Conservation (phyloP, 2,329 filamentous ascomycete species). For the Penicillium palitans region DNA sequence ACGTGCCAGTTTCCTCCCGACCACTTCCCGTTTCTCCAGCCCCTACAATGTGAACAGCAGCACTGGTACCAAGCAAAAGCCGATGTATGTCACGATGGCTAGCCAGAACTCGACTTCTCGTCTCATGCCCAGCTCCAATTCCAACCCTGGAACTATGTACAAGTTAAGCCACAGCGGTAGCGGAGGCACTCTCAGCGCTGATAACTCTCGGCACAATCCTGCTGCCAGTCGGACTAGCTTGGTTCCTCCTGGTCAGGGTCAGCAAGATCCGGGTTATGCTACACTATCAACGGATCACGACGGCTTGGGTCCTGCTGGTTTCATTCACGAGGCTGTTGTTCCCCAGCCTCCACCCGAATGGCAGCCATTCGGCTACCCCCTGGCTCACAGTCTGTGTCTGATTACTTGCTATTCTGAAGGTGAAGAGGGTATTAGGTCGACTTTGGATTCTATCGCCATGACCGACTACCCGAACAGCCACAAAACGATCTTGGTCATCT, state of each 20-base stretch:
- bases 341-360: conserved; percentile 95
- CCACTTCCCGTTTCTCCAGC: conserved; percentile 90
- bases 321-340: conserved; percentile 93
- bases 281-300: conserved; percentile 62
- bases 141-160: conserved; percentile 65
- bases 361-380: conserved; percentile 93
- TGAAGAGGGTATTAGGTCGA: conserved; percentile 86
- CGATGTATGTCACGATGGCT: conserved; percentile 87
- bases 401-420: conserved; percentile 98
- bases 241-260: conserved; percentile 53
- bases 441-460: conserved; percentile 91
- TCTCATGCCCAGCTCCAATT: conserved; percentile 56
- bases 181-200: conserved; percentile 55
- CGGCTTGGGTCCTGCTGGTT: conserved; percentile 80
- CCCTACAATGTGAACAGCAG: conserved; percentile 68
- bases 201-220: conserved; percentile 43
- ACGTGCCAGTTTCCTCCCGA: conserved; percentile 84
- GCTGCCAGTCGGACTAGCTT: conserved; percentile 57
- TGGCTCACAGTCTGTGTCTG: conserved; percentile 90
- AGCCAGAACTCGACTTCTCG: conserved; percentile 78
- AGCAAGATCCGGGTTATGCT: conserved; percentile 52
- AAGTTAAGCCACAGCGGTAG: conserved; percentile 57
- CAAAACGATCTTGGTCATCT: conserved; percentile 94
- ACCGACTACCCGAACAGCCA: conserved; percentile 99
- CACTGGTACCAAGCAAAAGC: conserved; percentile 49